A percentile compares a stretch with the other conserved stretches of the same genome.
Conservation (phyloP, 225 moss, liverwort and hornwort species). For the Asterella californica region DNA sequence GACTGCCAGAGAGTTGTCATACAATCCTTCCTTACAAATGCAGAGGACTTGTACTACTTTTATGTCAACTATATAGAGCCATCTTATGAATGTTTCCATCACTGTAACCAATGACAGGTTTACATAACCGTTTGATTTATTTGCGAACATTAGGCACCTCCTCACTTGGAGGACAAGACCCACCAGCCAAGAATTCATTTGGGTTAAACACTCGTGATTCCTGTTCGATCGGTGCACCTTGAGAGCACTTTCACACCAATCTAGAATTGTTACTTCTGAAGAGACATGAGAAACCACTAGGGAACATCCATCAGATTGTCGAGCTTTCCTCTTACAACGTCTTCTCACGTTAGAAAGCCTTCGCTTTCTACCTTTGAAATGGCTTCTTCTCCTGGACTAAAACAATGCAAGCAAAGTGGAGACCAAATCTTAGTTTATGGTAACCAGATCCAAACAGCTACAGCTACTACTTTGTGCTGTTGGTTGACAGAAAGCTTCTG, state of each 20-base stretch:
- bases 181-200: background rate
- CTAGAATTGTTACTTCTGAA: background rate
- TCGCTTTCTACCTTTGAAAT: background rate
- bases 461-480: too few species aligned
- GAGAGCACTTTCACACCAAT: background rate
- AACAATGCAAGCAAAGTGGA: too few species aligned
- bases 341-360: too few species aligned
- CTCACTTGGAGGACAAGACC: background rate
- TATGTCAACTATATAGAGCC: background rate
- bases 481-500: too few species aligned
- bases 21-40: conserved; percentile 2
- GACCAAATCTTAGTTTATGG: too few species aligned
- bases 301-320: too few species aligned
- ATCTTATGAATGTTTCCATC: conserved; percentile 8
- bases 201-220: background rate
- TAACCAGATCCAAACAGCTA: too few species aligned
- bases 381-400: conserved; percentile 10
- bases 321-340: too few species aligned
- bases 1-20: conserved; percentile 10
- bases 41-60: background rate
- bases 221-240: background rate
- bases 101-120: conserved; percentile 19
- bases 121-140: background rate
- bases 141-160: background rate
- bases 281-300: background rate